A percentile compares a stretch with the other conserved stretches of the same genome.
Evolutionary conservation across 1,284 basidiomycete genomes (phyloP).

Genomic region (Fomitopsis schrenkii): DNA sequence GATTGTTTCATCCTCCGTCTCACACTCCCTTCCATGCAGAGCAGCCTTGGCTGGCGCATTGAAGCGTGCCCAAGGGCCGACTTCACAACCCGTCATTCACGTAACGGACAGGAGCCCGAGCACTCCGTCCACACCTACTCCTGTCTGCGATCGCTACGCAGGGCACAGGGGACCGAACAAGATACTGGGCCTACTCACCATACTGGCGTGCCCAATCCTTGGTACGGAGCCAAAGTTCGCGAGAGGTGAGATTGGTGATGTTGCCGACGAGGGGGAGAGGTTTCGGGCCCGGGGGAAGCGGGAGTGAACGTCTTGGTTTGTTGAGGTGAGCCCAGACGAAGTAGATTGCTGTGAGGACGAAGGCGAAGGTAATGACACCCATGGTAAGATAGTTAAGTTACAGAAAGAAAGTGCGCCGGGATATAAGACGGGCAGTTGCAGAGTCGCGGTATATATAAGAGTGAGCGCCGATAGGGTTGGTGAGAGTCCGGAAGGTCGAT

Average conservation of each 20-base stretch:
- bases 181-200: slow-evolving; percentile 16
- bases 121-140: not conserved
- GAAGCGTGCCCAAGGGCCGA: not conserved
- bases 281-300: slow-evolving; percentile 59
- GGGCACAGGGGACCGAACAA: not conserved
- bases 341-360: slow-evolving; percentile 15
- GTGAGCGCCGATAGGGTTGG: not conserved
- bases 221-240: slow-evolving; percentile 39
- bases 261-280: slow-evolving; percentile 64
- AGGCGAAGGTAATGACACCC: not conserved
- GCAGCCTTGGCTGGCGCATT: not conserved
- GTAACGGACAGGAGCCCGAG: not conserved
- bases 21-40: not conserved
- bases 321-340: slow-evolving; percentile 20
- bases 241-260: slow-evolving; percentile 50
- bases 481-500: not conserved
- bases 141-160: not conserved
- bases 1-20: not conserved
- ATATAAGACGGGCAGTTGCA: not conserved
- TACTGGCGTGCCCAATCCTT: slow-evolving; percentile 28
- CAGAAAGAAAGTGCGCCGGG: slow-evolving; percentile 2
- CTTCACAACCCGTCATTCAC: not conserved
- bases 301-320: slow-evolving; percentile 15
- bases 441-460: not conserved
- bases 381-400: slow-evolving; percentile 11